Evolutionary conservation across 1,284 basidiomycete genomes (phyloP).

Genomic region (Apiotrichum siamense): DNA sequence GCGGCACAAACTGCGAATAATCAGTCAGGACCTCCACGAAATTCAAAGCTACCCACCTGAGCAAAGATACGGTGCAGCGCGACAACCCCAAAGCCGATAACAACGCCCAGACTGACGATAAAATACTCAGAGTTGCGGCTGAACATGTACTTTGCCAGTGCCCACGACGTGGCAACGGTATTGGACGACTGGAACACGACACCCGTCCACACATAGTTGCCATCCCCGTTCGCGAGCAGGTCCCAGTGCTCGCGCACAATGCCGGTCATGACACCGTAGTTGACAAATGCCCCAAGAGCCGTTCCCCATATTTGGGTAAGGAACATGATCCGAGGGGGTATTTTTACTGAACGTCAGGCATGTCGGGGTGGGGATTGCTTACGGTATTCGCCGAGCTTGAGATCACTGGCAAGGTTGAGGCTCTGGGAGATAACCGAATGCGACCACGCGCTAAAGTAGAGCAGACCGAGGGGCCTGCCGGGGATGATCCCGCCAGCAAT

Average conservation of each 20-base stretch:
- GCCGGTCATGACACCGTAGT: conserved; percentile 27
- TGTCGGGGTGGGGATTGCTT: background rate
- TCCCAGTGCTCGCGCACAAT: conserved; percentile 25
- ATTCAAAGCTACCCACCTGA: background rate
- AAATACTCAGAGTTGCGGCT: conserved; percentile 2
- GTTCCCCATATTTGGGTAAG: conserved; percentile 25
- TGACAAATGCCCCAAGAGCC: conserved; percentile 28
- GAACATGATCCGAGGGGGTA: conserved; percentile 27
- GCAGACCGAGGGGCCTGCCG: conserved; percentile 22
- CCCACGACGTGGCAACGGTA: conserved; percentile 21
- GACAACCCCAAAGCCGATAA: conserved; percentile 15
- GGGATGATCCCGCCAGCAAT: conserved; percentile 20
- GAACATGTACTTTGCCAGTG: conserved; percentile 19
- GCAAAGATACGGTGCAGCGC: conserved; percentile 11
- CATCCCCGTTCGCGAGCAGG: conserved; percentile 17
- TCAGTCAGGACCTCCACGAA: too few species aligned
- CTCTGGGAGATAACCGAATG: conserved; percentile 21
- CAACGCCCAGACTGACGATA: conserved; percentile 17
- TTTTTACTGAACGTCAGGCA: conserved; percentile 22
- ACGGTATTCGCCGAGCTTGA: conserved; percentile 24
- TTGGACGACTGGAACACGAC: conserved; percentile 13
- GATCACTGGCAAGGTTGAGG: conserved; percentile 16
- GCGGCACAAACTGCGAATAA: conserved; percentile 7
- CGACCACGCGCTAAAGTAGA: conserved; percentile 26
- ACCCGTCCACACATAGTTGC: conserved; percentile 16